Percentiles rank a stretch among this genome's conserved stretches.
Evolutionary conservation across 1,284 basidiomycete genomes (phyloP).

Genomic region (Ceratobasidium sp.): DNA sequence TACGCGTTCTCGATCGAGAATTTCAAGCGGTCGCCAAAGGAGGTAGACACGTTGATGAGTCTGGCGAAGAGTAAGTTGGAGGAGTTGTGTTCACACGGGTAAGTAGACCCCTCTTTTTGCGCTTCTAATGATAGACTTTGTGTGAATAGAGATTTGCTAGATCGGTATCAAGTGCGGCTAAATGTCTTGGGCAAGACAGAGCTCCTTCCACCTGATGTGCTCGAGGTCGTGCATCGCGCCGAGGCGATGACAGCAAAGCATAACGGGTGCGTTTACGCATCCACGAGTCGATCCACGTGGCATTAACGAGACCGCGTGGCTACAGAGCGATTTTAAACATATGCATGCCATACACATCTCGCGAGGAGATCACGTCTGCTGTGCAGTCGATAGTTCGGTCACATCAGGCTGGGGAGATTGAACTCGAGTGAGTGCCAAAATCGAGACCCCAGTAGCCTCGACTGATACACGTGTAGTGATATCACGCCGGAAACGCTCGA

Average conservation of each 20-base stretch:
- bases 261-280: constrained; percentile 62
- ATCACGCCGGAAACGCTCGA: constrained; percentile 77
- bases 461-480: constrained; percentile 53
- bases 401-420: constrained; percentile 58
- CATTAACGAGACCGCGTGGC: neutral
- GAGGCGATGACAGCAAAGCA: constrained; percentile 85
- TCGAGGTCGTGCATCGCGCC: constrained; percentile 74
- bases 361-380: constrained; percentile 90
- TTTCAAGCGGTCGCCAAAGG: constrained; percentile 87
- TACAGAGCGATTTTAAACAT: constrained; percentile 91
- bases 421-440: constrained; percentile 54
- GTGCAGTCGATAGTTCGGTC: constrained; percentile 68
- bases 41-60: constrained; percentile 89
- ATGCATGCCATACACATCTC: constrained; percentile 93
- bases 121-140: constrained; percentile 9
- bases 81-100: constrained; percentile 88
- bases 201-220: constrained; percentile 82
- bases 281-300: neutral
- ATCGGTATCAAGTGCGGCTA: constrained; percentile 85
- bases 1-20: constrained; percentile 99
- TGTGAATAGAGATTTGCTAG: constrained; percentile 72
- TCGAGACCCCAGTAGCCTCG: constrained; percentile 37
- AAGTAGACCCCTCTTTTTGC: constrained; percentile 51
- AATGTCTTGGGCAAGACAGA: constrained; percentile 83
- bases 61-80: constrained; percentile 84